Evolutionary conservation across 2,329 filamentous ascomycete species (phyloP).

Genomic region (Helotiales sp.): DNA sequence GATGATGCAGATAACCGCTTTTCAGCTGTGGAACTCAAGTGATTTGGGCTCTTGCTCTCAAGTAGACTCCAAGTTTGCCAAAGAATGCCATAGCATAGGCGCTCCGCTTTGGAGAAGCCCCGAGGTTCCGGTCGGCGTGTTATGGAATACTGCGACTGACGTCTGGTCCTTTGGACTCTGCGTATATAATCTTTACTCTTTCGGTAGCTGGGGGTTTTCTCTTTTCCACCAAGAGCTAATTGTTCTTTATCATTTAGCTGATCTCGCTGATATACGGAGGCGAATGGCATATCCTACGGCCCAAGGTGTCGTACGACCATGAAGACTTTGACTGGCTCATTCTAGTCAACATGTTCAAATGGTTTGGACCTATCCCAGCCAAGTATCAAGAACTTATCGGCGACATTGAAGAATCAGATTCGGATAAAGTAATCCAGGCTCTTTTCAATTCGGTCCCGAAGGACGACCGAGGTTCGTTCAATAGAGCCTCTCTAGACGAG

Average conservation of each 20-base stretch:
- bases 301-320: slow-evolving; percentile 1
- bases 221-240: too few relatives aligned
- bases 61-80: slow-evolving; percentile 13
- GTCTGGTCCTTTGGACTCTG: slow-evolving; percentile 21
- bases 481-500: too few relatives aligned
- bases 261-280: slow-evolving; percentile 22
- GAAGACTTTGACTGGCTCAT: slow-evolving; percentile 19
- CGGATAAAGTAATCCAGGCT: slow-evolving; percentile 24
- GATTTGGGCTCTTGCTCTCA: slow-evolving; percentile 18
- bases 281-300: slow-evolving; percentile 17
- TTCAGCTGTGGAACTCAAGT: slow-evolving; percentile 8
- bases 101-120: slow-evolving; percentile 18
- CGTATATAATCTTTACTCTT: too few relatives aligned
- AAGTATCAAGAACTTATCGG: slow-evolving; percentile 15
- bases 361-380: slow-evolving; percentile 9
- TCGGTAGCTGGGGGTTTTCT: too few relatives aligned
- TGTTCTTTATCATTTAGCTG: slow-evolving; percentile 6
- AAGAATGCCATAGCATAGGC: slow-evolving; percentile 10
- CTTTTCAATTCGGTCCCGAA: slow-evolving; percentile 32
- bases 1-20: slow-evolving; percentile 12
- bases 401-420: slow-evolving; percentile 10
- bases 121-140: slow-evolving; percentile 12
- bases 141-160: slow-evolving; percentile 18
- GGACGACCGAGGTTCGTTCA: slow-evolving; percentile 19
- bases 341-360: slow-evolving; percentile 13